Conservation (phyloP, 306 rosid species). For the Citrullus amarus region DNA sequence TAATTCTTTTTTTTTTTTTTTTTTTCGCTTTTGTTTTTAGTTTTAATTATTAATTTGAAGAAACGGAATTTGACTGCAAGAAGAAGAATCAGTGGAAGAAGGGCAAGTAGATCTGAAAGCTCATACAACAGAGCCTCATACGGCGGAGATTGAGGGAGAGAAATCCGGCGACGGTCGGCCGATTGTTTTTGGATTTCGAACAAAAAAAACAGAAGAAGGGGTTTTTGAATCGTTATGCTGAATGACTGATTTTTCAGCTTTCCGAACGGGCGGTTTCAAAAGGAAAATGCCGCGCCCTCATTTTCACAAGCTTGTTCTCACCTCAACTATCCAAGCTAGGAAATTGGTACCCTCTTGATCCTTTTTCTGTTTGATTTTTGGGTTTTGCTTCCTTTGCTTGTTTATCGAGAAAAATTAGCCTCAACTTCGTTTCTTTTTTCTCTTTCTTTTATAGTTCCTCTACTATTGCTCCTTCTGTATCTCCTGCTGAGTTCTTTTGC, state of each 20-base stretch:
- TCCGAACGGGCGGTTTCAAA: conserved; percentile 8
- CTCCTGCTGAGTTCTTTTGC: background rate
- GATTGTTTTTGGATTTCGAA: background rate
- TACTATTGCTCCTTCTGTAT: background rate
- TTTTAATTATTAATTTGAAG: conserved; percentile 14
- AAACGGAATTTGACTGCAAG: conserved; percentile 43
- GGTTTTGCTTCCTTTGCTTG: conserved; percentile 1
- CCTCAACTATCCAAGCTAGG: conserved; percentile 48
- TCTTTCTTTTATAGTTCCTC: background rate
- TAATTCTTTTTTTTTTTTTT: background rate
- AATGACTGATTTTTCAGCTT: conserved; percentile 13
- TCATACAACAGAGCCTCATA: background rate
- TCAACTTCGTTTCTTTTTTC: background rate
- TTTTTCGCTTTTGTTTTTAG: background rate
- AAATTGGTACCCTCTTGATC: conserved; percentile 53
- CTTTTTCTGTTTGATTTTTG: background rate
- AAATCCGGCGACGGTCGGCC: conserved; percentile 1
- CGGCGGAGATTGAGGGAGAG: conserved; percentile 6
- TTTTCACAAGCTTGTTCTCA: conserved; percentile 73
- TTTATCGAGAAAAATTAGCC: background rate
- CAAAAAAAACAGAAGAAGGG: background rate
- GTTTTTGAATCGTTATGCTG: background rate
- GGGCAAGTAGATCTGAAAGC: conserved; percentile 40
- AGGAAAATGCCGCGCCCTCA: conserved; percentile 55
- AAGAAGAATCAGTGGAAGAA: conserved; percentile 20